Evolutionary conservation across 345 rosid genomes (phyloP).

Genomic region (Moricandia arvensis): DNA sequence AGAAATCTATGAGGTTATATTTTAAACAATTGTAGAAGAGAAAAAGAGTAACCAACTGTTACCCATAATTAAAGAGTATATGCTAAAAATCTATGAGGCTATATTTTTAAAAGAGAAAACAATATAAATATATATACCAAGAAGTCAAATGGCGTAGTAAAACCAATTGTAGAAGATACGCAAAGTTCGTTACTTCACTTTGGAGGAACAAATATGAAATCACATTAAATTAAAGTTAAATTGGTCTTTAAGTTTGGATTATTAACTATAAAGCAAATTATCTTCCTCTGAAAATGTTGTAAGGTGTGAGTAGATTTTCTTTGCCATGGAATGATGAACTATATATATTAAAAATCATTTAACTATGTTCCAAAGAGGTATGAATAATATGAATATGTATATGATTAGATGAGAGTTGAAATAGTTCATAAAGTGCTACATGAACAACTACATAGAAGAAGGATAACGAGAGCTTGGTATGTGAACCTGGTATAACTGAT

Average conservation of each 20-base stretch:
- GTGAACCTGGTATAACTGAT: no score
- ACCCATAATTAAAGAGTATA: background rate
- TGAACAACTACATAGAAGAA: no score
- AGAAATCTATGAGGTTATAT: background rate
- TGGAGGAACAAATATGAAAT: slow-evolving; percentile 5
- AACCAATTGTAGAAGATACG: slow-evolving; percentile 11
- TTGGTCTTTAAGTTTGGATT: background rate
- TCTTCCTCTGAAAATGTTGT: background rate
- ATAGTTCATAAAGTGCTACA: no score
- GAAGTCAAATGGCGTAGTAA: background rate
- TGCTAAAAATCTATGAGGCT: background rate
- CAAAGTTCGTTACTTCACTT: slow-evolving; percentile 27
- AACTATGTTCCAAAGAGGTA: no score
- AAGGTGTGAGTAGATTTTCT: background rate
- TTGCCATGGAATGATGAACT: no score
- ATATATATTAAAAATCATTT: no score
- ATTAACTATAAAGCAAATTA: no score
- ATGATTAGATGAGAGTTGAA: no score
- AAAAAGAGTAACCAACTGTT: background rate
- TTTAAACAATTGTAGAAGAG: background rate
- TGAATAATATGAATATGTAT: no score
- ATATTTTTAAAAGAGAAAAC: background rate
- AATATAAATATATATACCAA: background rate
- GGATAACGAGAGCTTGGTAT: no score
- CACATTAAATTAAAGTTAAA: background rate